Percentiles rank a stretch among this genome's conserved stretches.
phyloP scores from a whole-genome alignment of 805 yeast genomes.

The Yarrowia phangngaensis region DNA sequence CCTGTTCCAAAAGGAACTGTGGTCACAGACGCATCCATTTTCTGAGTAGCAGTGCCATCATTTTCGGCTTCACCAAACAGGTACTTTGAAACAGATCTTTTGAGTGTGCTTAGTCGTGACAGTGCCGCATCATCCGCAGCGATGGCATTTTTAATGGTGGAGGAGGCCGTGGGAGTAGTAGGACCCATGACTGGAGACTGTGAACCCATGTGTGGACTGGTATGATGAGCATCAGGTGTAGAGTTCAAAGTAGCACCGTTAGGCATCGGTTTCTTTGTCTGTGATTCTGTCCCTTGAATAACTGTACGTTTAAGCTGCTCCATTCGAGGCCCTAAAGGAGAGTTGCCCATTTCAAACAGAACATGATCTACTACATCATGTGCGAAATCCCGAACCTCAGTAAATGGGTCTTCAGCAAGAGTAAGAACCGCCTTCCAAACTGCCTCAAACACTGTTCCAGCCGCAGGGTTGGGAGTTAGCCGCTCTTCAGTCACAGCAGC shows the following conservation, averaged over 20 bases:
- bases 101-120: slow-evolving; percentile 26
- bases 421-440: slow-evolving; percentile 83
- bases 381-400: slow-evolving; percentile 70
- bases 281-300: slow-evolving; percentile 1
- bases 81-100: slow-evolving; percentile 33
- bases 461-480: slow-evolving; percentile 63
- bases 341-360: slow-evolving; percentile 56
- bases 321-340: slow-evolving; percentile 63
- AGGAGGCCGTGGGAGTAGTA: slow-evolving; percentile 21
- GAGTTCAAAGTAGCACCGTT: background rate
- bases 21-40: slow-evolving; percentile 31
- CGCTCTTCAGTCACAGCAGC: slow-evolving; percentile 60
- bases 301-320: slow-evolving; percentile 40
- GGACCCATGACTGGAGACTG: slow-evolving; percentile 17
- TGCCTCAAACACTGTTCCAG: slow-evolving; percentile 80
- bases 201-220: background rate
- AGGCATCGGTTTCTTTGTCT: slow-evolving; percentile 2
- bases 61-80: slow-evolving; percentile 12
- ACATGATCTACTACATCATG: slow-evolving; percentile 72
- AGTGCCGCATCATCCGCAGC: slow-evolving; percentile 8
- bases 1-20: slow-evolving; percentile 38
- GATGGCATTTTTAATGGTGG: slow-evolving; percentile 17
- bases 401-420: slow-evolving; percentile 81
- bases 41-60: background rate
- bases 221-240: background rate